These are phyloP conservation scores for Xylaria sp. DNA, from an alignment of 2,329 filamentous ascomycete species.

Conservation along the genomic window DNA sequence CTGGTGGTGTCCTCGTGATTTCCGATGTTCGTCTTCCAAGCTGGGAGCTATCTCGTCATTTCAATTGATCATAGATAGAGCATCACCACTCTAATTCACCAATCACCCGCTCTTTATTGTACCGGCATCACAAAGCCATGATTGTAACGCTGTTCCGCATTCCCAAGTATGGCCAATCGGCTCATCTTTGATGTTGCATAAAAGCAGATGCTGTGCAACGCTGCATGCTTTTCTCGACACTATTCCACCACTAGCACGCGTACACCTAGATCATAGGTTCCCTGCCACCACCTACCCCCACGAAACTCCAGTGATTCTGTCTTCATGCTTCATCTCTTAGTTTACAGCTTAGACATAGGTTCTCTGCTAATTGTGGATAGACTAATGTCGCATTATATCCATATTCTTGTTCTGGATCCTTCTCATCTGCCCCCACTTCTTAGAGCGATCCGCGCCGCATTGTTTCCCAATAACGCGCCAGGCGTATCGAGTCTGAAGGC, in stretches of 20 bases:
- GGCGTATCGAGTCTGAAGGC: constrained; percentile 66
- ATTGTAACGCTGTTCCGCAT: constrained; percentile 25
- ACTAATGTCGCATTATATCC: constrained; percentile 63
- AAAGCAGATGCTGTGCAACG: constrained; percentile 28
- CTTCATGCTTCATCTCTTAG: constrained; percentile 34
- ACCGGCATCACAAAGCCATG: constrained; percentile 31
- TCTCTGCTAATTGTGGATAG: constrained; percentile 48
- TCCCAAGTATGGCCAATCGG: constrained; percentile 24
- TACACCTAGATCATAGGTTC: constrained; percentile 19
- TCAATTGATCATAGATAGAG: constrained; percentile 25
- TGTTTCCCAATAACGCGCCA: constrained; percentile 86
- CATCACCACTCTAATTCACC: constrained; percentile 2
- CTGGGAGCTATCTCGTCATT: constrained; percentile 18
- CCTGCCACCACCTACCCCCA: constrained; percentile 34
- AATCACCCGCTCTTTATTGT: constrained; percentile 7
- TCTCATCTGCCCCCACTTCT: constrained; percentile 70
- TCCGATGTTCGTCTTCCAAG: not conserved
- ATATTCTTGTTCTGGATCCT: constrained; percentile 64
- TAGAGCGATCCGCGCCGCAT: constrained; percentile 72
- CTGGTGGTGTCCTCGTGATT: not conserved
- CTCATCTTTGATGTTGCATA: constrained; percentile 23
- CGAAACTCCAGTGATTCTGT: constrained; percentile 29
- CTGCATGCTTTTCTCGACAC: constrained; percentile 16
- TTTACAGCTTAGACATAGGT: constrained; percentile 28
- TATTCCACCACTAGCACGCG: constrained; percentile 17